These are phyloP conservation scores for Thraustochytrium sp. DNA, from an alignment of 352 stramenopile species.

Conservation along the genomic window DNA sequence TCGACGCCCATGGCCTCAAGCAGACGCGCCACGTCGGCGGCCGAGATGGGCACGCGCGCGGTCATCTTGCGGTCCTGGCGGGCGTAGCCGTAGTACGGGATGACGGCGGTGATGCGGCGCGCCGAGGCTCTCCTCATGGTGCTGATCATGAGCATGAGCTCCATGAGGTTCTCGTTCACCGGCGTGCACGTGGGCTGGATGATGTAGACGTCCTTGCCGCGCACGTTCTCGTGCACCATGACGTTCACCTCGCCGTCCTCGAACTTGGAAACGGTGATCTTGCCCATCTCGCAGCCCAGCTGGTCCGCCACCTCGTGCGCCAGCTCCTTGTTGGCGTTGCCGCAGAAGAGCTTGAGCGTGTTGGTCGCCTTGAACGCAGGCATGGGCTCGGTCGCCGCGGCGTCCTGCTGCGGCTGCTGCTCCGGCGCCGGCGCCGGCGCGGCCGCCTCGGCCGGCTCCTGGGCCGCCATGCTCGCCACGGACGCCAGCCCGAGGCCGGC, in stretches of 20 bases:
- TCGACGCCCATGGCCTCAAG: slow-evolving; percentile 87
- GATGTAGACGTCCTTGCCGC: slow-evolving; percentile 99
- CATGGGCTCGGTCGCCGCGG: too few species aligned
- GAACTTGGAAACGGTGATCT: slow-evolving; percentile 95
- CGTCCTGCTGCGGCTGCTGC: too few species aligned
- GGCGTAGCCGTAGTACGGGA: slow-evolving; percentile 81
- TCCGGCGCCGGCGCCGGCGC: too few species aligned
- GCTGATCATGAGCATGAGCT: slow-evolving; percentile 92
- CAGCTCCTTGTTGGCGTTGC: slow-evolving; percentile 95
- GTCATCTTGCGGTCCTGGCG: slow-evolving; percentile 77
- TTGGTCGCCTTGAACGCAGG: slow-evolving; percentile 44
- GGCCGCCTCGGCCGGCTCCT: neutral
- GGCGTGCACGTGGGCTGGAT: slow-evolving; percentile 95
- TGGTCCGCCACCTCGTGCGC: slow-evolving; percentile 93
- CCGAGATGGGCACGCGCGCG: slow-evolving; percentile 95
- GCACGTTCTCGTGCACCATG: slow-evolving; percentile 98
- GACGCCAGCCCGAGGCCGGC: neutral
- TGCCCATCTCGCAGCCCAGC: slow-evolving; percentile 93
- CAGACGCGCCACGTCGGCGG: slow-evolving; percentile 79
- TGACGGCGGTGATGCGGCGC: slow-evolving; percentile 97
- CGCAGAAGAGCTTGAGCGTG: slow-evolving; percentile 79
- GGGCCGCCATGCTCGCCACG: neutral
- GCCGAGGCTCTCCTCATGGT: slow-evolving; percentile 94
- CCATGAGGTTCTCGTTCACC: slow-evolving; percentile 99
- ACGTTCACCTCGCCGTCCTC: slow-evolving; percentile 99